A percentile compares a stretch with the other conserved stretches of the same genome.
Evolutionary conservation across 768 basidiomycete species (phyloP).

Genomic region (Hypholoma fasciculare): DNA sequence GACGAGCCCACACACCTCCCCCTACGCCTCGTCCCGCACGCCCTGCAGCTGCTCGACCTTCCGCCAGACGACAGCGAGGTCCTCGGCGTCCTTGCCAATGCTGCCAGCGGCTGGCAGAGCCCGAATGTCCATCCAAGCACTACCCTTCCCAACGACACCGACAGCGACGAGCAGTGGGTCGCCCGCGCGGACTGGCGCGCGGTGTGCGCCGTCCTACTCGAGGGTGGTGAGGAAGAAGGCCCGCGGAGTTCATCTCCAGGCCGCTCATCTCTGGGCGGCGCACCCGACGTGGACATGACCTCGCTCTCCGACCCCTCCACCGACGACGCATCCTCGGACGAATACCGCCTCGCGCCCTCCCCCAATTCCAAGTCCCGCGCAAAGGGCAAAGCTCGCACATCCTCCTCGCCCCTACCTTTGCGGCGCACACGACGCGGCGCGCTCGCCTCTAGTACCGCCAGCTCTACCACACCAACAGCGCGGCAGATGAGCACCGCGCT

Average conservation of each 20-base stretch:
- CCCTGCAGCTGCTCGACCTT: constrained; percentile 63
- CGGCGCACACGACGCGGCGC: constrained; percentile 5
- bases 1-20: constrained; percentile 40
- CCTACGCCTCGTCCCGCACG: constrained; percentile 56
- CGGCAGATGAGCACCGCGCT: constrained; percentile 56
- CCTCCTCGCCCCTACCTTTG: constrained; percentile 1
- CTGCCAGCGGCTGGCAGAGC: constrained; percentile 69
- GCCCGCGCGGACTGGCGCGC: constrained; percentile 75
- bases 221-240: constrained; percentile 27
- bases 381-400: neutral
- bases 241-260: constrained; percentile 7
- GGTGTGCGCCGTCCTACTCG: constrained; percentile 76
- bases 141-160: constrained; percentile 2
- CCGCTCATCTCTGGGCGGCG: neutral
- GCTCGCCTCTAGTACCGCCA: constrained; percentile 1
- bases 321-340: neutral
- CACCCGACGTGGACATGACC: constrained; percentile 18
- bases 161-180: constrained; percentile 32
- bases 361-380: no score
- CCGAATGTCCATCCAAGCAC: constrained; percentile 14
- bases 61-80: constrained; percentile 75
- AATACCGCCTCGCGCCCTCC: constrained; percentile 1
- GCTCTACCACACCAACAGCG: constrained; percentile 36
- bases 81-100: constrained; percentile 71
- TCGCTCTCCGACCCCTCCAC: neutral